Conservation (phyloP, 352 stramenopile genomes). For the Globisporangium sylvaticum region DNA sequence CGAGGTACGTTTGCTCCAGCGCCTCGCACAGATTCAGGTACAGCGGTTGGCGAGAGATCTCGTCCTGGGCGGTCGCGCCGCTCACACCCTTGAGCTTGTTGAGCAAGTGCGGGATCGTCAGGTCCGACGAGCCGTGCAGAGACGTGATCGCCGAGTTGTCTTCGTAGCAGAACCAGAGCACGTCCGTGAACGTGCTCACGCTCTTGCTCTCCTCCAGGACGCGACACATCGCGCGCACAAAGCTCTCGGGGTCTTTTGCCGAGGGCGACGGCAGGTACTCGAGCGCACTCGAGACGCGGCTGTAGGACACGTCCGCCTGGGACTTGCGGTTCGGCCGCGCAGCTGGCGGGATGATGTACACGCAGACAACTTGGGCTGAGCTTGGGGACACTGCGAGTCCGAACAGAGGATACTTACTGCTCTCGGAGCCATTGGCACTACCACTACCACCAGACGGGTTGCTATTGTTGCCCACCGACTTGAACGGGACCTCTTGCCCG, state of each 20-base stretch:
- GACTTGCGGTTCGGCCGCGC: constrained; percentile 79
- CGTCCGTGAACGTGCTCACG: constrained; percentile 64
- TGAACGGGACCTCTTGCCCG: constrained; percentile 26
- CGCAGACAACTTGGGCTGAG: constrained; percentile 55
- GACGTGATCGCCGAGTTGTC: constrained; percentile 59
- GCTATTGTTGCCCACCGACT: not conserved
- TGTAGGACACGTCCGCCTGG: constrained; percentile 83
- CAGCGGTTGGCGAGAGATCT: constrained; percentile 40
- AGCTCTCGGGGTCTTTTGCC: constrained; percentile 31
- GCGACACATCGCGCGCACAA: constrained; percentile 46
- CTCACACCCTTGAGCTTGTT: constrained; percentile 47
- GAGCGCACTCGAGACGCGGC: constrained; percentile 60
- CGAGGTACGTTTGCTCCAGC: constrained; percentile 40
- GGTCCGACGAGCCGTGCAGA: constrained; percentile 41
- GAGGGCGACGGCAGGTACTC: constrained; percentile 70
- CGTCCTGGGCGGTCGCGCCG: constrained; percentile 3
- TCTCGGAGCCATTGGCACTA: not conserved
- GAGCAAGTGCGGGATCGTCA: constrained; percentile 48
- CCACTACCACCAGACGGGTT: not conserved
- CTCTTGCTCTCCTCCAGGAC: constrained; percentile 52
- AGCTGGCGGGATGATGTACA: constrained; percentile 72
- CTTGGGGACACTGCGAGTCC: constrained; percentile 67
- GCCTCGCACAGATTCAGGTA: constrained; percentile 60
- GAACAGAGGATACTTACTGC: constrained; percentile 62
- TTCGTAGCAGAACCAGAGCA: constrained; percentile 77